Evolutionary conservation across 805 yeast species (phyloP), one percentile per base, ranked within the genome.

Genomic region (Ogataea zsoltii): DNA sequence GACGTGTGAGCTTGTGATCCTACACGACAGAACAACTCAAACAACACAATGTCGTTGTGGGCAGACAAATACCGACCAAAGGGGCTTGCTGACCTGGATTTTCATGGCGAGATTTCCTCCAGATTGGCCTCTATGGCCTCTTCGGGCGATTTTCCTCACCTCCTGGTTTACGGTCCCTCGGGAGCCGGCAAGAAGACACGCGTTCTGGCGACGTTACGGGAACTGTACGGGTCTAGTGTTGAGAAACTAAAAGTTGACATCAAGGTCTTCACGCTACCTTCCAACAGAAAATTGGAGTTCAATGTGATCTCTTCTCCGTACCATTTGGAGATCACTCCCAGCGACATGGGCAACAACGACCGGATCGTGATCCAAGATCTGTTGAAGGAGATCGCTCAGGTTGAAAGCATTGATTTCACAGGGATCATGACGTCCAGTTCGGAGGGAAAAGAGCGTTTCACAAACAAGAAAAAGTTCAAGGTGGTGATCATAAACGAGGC

Each of bases 171-270:
- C 62, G 99, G 99, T 0, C 98, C 99, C 1, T 82, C 90, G 30
- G 99, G 99, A 4, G 88, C 96, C 13, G 99, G 99, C 47, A 94
- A 94, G 63, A 95, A 94, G 71, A 94, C 99, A 9, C 78, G 99
- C 53, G 86, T 90, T 7, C 76, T 89, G 65, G 82, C 95, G 6
- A 75, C 95, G 2, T 68, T 94, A 42, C 75, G 80, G 45, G 88
- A 88, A 54, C 74, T 94, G 29, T 94, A 84, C 59, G 98, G 98
- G 0, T 65, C 85, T 2, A 85, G 85, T 43, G 88, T 88, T 15
- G 91, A 86, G 52, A 87, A 82, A 56, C 72, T 87, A 71, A 92
- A 90, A 65, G 91, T 94, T 42, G 98, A 94, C 61, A 87, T 91
- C 30, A 85, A 96, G 56, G 82, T 86, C 2, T 88, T 92, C 60